These are phyloP conservation scores for Candida vaughaniae DNA, from an alignment of 805 yeast species.

Conservation along the genomic window DNA sequence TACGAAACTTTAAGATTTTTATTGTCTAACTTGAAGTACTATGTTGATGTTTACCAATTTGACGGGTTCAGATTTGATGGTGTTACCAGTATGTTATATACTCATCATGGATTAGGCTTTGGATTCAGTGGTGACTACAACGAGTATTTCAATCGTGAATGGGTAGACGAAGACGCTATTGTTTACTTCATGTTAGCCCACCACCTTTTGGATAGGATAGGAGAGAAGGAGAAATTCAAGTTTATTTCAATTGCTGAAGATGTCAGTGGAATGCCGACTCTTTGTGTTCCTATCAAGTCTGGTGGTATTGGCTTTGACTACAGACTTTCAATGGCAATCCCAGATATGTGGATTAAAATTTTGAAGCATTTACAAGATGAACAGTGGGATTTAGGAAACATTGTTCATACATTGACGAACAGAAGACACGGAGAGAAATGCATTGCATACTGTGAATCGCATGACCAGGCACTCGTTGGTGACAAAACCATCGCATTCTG, in stretches of 20 bases:
- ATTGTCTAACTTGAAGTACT: conserved; percentile 80
- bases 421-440: conserved; percentile 87
- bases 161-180: conserved; percentile 86
- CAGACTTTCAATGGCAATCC: conserved; percentile 93
- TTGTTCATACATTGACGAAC: conserved; percentile 79
- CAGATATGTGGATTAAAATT: conserved; percentile 98
- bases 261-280: conserved; percentile 95
- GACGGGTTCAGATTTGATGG: conserved; percentile 98
- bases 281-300: conserved; percentile 65
- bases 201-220: conserved; percentile 59
- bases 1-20: conserved; percentile 89
- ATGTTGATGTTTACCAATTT: conserved; percentile 76
- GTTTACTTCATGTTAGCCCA: conserved; percentile 91
- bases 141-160: conserved; percentile 77
- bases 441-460: conserved; percentile 90
- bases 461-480: conserved; percentile 97
- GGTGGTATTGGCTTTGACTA: conserved; percentile 97
- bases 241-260: conserved; percentile 91
- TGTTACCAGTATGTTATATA: conserved; percentile 88
- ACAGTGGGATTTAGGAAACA: conserved; percentile 85
- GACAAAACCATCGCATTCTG: conserved; percentile 96
- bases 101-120: conserved; percentile 89
- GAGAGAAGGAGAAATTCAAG: conserved; percentile 32
- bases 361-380: conserved; percentile 83
- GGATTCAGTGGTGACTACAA: conserved; percentile 91